phyloP scores from a whole-genome alignment of 768 basidiomycete species.

The Podaxis sp. region DNA sequence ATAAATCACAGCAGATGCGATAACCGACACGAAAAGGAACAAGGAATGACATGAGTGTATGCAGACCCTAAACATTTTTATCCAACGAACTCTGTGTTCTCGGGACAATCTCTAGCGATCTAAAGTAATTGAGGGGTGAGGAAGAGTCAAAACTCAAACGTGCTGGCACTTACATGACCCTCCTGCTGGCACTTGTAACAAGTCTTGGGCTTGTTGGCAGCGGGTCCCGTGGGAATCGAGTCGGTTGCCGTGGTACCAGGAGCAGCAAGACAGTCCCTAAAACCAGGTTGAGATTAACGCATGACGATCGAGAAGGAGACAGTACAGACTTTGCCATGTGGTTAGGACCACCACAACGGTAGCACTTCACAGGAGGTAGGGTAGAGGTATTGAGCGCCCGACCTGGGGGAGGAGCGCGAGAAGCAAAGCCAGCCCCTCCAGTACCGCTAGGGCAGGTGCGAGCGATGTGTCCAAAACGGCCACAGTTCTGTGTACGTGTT shows the following conservation, averaged over 20 bases:
- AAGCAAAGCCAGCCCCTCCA: conserved; percentile 49
- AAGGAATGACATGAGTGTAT: background rate
- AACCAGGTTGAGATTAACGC: conserved; percentile 7
- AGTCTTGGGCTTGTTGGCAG: conserved; percentile 57
- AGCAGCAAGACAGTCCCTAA: conserved; percentile 80
- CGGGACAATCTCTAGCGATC: conserved; percentile 69
- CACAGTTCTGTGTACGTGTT: conserved; percentile 57
- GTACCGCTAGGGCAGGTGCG: conserved; percentile 60
- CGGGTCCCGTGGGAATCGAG: conserved; percentile 40
- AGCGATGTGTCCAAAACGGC: conserved; percentile 81
- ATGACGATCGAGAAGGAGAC: conserved; percentile 8
- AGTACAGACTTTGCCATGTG: conserved; percentile 70
- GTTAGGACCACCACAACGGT: conserved; percentile 86
- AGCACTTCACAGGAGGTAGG: conserved; percentile 83
- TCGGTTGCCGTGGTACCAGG: conserved; percentile 54
- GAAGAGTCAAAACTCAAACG: background rate
- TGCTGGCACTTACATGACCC: conserved; percentile 65
- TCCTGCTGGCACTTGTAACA: conserved; percentile 89
- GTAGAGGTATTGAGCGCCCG: conserved; percentile 73
- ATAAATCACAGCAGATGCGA: conserved; percentile 8
- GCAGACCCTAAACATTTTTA: conserved; percentile 25
- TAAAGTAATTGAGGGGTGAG: conserved; percentile 22
- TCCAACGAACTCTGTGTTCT: conserved; percentile 48
- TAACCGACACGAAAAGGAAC: background rate
- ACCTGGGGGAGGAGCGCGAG: conserved; percentile 73